These are phyloP conservation scores for Glebionis coronaria DNA, from an alignment of 129 eudicot genomes.

Conservation along the genomic window DNA sequence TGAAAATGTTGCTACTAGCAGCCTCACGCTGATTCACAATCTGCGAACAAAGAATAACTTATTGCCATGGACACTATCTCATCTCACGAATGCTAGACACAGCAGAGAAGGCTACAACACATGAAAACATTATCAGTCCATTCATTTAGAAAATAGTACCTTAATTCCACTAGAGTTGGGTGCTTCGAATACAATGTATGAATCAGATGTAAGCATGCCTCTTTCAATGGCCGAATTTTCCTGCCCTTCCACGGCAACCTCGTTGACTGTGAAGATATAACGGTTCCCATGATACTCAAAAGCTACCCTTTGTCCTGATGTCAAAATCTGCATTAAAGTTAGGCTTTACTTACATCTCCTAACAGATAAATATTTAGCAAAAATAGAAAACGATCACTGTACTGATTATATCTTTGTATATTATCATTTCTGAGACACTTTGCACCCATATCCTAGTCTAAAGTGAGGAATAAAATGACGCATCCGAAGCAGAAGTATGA, in stretches of 20 bases:
- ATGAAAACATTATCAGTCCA: too few species aligned
- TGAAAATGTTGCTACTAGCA: too few species aligned
- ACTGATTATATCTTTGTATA: too few species aligned
- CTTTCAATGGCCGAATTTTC: slow-evolving; percentile 68
- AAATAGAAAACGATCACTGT: too few species aligned
- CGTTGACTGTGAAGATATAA: slow-evolving; percentile 75
- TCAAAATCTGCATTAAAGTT: slow-evolving; percentile 65
- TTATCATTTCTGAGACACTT: too few species aligned
- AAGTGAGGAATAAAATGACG: too few species aligned
- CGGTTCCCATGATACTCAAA: too few species aligned
- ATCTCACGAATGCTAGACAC: neutral
- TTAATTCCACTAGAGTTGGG: slow-evolving; percentile 82
- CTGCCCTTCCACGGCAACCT: slow-evolving; percentile 75
- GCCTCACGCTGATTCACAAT: slow-evolving; percentile 92
- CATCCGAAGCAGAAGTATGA: too few species aligned
- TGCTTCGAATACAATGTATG: slow-evolving; percentile 91
- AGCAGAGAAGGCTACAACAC: slow-evolving; percentile 3
- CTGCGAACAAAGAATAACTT: slow-evolving; percentile 34
- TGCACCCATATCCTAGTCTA: too few species aligned
- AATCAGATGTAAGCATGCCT: too few species aligned
- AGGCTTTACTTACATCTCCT: slow-evolving; percentile 23
- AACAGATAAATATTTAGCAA: too few species aligned
- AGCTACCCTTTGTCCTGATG: slow-evolving; percentile 90
- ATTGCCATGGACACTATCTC: slow-evolving; percentile 2
- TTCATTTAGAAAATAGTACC: too few species aligned